Evolutionary conservation across 2,329 filamentous ascomycete species (phyloP), one percentile per base, ranked within the genome.

Genomic region (Aureobasidium leucospermi): DNA sequence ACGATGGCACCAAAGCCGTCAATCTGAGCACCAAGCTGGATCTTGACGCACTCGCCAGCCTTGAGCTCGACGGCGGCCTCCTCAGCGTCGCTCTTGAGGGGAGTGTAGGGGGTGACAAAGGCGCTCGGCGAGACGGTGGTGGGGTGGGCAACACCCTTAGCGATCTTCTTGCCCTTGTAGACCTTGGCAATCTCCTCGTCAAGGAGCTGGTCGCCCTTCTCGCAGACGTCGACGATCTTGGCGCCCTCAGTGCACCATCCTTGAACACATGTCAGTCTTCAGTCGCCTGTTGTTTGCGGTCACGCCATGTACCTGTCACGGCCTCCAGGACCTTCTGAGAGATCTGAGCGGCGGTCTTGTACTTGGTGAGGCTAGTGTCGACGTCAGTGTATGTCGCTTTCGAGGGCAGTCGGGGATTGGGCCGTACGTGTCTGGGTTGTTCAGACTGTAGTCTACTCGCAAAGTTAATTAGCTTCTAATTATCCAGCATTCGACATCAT

Each of bases 11-110:
- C 91, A 71, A 97, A 96, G 58, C 94, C 94, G 78, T 97, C 90
- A 65, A 99, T 96, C 79, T 99, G 94, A 56, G 94, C 94, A 71
- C 94, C 94, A n/a, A 99, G 85, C 79, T 99, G 94, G 74, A 99
- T 94, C 85, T 99, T 99, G 78, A 96, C 83, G 63, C 89, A 78
- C 79, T 99, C 94, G 63, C 86, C 88, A 55, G 87, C 82, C 79
- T 96, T 89, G 68, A 99, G 82, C 70, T 86, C 85, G 51, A 83
- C 81, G 60, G 82, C 83, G 63, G 93, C 90, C 80, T 99, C 94
- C 73, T 87, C 85, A 74, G 87, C 81, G 71, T 99, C 94, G 65
- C 91, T 86, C 67, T 85, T 85, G 68, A 99, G 81, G 55, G 94
- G 94, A 48, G 94, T 99, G 81, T 96, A 97, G 55, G 94, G 94